These are phyloP conservation scores for Sporisorium graminicola DNA, from an alignment of 1,284 basidiomycete genomes.

Conservation along the genomic window DNA sequence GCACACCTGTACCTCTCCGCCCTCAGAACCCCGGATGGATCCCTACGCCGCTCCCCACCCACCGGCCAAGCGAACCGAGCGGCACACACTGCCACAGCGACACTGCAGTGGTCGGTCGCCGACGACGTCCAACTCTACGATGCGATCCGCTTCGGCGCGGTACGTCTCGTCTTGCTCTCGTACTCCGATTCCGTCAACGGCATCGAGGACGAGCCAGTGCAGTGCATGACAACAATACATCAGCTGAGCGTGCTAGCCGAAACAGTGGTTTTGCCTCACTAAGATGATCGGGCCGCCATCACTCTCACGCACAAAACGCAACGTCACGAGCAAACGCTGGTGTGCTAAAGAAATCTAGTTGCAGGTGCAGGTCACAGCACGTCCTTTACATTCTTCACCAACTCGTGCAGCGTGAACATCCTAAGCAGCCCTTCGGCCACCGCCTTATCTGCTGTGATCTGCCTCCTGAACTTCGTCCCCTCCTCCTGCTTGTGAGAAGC, in stretches of 20 bases:
- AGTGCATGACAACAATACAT: constrained; percentile 1
- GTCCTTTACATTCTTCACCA: background rate
- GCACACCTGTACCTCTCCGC: background rate
- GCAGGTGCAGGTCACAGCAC: background rate
- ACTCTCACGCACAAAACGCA: no score
- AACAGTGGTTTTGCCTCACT: background rate
- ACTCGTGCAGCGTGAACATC: background rate
- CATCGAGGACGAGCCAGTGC: background rate
- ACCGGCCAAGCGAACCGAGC: no score
- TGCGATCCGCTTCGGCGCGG: constrained; percentile 14
- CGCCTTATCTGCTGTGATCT: constrained; percentile 3
- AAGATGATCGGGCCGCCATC: no score
- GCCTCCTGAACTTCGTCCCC: background rate
- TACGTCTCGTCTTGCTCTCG: constrained; percentile 8
- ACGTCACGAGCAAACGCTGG: no score
- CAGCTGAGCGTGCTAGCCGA: constrained; percentile 24
- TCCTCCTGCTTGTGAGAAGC: background rate
- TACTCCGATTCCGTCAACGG: constrained; percentile 1
- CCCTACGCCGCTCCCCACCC: background rate
- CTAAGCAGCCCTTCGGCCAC: constrained; percentile 1
- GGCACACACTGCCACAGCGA: background rate
- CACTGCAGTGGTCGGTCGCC: background rate
- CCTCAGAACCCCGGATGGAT: background rate
- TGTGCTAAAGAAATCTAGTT: no score
- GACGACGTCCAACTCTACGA: background rate